Percentiles rank a stretch among this genome's conserved stretches.
Conservation (phyloP, 768 basidiomycete species). For the Brasilioporus rufonigricans region DNA sequence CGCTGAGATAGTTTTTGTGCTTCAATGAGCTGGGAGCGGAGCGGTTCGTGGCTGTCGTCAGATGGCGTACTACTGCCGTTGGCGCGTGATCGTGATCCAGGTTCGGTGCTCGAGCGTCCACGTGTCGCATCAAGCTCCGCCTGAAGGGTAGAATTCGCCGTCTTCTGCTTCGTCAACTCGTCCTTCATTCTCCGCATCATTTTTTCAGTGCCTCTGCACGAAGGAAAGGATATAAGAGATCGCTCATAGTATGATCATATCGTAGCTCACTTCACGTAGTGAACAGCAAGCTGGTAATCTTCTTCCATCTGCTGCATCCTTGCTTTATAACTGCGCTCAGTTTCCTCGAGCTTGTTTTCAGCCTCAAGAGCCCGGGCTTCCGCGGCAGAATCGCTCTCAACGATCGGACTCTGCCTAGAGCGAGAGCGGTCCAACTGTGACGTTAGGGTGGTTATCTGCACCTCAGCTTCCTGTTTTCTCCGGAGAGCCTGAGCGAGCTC, state of each 20-base stretch:
- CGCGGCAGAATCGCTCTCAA: conserved; percentile 34
- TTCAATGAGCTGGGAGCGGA: conserved; percentile 73
- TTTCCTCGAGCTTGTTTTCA: conserved; percentile 78
- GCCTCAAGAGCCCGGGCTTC: conserved; percentile 58
- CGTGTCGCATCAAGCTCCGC: conserved; percentile 74
- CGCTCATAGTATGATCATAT: conserved; percentile 17
- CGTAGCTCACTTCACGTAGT: conserved; percentile 86
- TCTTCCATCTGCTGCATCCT: conserved; percentile 88
- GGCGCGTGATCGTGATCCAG: conserved; percentile 47
- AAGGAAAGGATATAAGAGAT: conserved; percentile 16
- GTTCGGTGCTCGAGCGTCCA: conserved; percentile 54
- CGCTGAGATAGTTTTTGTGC: conserved; percentile 75
- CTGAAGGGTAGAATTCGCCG: conserved; percentile 74
- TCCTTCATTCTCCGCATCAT: conserved; percentile 97
- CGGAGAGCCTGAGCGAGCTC: conserved; percentile 66
- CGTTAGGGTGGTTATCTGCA: conserved; percentile 61
- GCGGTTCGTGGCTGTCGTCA: conserved; percentile 63
- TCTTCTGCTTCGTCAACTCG: conserved; percentile 90
- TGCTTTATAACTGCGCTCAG: conserved; percentile 72
- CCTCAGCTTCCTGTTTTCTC: conserved; percentile 73
- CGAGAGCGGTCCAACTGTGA: conserved; percentile 66
- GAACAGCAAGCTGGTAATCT: conserved; percentile 94
- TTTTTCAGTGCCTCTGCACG: conserved; percentile 86
- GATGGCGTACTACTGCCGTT: conserved; percentile 82
- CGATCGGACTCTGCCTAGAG: conserved; percentile 53